Evolutionary conservation across 2,329 filamentous ascomycete genomes (phyloP), one percentile per base, ranked within the genome.

Genomic region (Penicillium sp.): DNA sequence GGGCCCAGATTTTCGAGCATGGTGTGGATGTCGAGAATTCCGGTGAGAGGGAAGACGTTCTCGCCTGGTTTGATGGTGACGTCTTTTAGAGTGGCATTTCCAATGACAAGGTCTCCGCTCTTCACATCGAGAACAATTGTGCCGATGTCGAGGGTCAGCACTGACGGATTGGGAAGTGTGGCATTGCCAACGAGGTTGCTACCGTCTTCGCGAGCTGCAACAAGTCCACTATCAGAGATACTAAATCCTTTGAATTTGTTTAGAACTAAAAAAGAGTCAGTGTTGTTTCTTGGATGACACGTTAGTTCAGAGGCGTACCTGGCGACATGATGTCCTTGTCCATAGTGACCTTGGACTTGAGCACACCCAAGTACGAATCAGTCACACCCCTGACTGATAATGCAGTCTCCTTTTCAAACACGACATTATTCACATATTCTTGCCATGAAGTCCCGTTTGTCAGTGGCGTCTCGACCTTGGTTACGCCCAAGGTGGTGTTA

Each of bases 151-250:
- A 84, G 66, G 4, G 78, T 83, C 67, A 84, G 69, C 27, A 82
- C 73, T 1, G 81, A 82, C 0, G 81, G 82, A 63, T 85, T 86
- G 52, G 81, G 81, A 36, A 86, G 79, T 32, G 70, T 75, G 48
- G 81, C 78, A 44, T 74, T 78, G 61, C 79, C 83, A 30, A 78
- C 53, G 48, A 84, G 73, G 61, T 84, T 85, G 32, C 78, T 77
- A 51, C 77, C 77, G 56, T 82, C 78, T 0, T 66, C 54, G 36
- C 69, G 53, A 2, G 71, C 59, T 26, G 70, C 70, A 6, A 76
- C 65, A 46, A 81, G 70, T 27, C 70, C 70, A 50, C 79, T 74
- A 51, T 77, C 70, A 7, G 73, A 76, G 43, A 81, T 73, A 44
- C 72, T 72, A 64, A 82, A 78, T 8, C 77, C 78, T 9, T 70